These are phyloP conservation scores for Trypanosomatidae sp. DNA, from an alignment of 208 protist species.

Conservation along the genomic window DNA sequence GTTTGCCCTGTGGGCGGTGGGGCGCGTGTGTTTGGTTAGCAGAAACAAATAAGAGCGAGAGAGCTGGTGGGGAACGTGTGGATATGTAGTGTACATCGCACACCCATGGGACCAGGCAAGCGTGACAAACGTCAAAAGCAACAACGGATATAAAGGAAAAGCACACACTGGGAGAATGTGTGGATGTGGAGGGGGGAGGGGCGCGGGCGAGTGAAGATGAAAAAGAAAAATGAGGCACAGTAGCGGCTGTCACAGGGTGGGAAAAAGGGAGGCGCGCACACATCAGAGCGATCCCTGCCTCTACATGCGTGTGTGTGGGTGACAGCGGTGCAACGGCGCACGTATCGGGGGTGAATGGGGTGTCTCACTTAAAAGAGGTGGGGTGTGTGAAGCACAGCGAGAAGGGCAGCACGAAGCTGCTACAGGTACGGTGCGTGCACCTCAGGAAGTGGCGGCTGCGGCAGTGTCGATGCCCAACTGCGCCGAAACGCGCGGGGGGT, in stretches of 20 bases:
- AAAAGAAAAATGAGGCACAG: background rate
- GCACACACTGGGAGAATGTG: background rate
- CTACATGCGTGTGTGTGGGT: background rate
- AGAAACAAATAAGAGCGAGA: background rate
- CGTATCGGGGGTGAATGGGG: background rate
- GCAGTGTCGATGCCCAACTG: background rate
- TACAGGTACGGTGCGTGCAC: slow-evolving; percentile 1
- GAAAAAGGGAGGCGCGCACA: background rate
- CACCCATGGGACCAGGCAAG: background rate
- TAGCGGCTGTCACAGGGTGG: background rate
- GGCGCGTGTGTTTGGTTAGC: background rate
- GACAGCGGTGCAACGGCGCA: background rate
- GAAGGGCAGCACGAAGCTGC: background rate
- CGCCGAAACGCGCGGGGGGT: background rate
- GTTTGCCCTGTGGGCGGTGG: background rate
- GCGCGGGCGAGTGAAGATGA: background rate
- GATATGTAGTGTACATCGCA: background rate
- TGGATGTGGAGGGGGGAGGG: background rate
- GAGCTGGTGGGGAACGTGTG: background rate
- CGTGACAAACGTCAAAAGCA: background rate
- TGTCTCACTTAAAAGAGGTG: background rate
- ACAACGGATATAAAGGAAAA: slow-evolving; percentile 6
- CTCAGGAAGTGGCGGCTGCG: background rate
- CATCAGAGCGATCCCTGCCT: background rate
- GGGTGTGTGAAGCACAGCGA: background rate